Base-by-base conservation (phyloP, 176 grass and related monocot species). In the Metroxylon sagu region DNA sequence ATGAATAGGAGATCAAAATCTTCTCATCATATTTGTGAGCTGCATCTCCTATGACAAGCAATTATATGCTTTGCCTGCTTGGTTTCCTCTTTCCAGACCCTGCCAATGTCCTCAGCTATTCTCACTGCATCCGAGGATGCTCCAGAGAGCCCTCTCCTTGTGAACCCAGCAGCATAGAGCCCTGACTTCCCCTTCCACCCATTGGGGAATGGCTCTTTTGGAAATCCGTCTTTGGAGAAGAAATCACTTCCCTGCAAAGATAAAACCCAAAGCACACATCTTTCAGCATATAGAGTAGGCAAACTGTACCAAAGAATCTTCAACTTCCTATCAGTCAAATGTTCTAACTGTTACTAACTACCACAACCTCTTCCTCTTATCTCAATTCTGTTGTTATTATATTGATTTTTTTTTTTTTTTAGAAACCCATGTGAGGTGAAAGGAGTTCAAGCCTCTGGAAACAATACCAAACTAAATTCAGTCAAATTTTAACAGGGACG, bases 91-190 rank as follows among this genome's bases (percentile, higher is more conserved):
- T 50, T 62, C 80, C 80, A 83, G 10, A 73, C 64, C 50, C 54
- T 60, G 30, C 29, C 72, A 48, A 83, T 76, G 58, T 83, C 61
- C 65, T 57, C 65, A 27, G 80, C 80, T 35, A 77, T 71, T 17
- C 29, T 61, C 35, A 58, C 50, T 16, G 80, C 80, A 16, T 77
- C 68, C 51, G 65, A 51, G 0, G 74, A 60, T 12, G 68, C 68
- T 5, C 80, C 73, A 12, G 73, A 64, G 35, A 83, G 74, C 26
- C 80, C 80, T 68, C 80, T 83, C 57, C 53, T 72, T 57, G 80
- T 52, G 69, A 82, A 82, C 30, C 79, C 79, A 59, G 68, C 79
- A 15, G 68, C 29, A 62, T 83, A 83, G 5, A 83, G 73, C 35
- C 68, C 80, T 21, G 68, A 51, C 28, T 61, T 61, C 30, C 77